phyloP scores from a whole-genome alignment of 2,329 filamentous ascomycete genomes.

The Parasarocladium wereldwijsianum region DNA sequence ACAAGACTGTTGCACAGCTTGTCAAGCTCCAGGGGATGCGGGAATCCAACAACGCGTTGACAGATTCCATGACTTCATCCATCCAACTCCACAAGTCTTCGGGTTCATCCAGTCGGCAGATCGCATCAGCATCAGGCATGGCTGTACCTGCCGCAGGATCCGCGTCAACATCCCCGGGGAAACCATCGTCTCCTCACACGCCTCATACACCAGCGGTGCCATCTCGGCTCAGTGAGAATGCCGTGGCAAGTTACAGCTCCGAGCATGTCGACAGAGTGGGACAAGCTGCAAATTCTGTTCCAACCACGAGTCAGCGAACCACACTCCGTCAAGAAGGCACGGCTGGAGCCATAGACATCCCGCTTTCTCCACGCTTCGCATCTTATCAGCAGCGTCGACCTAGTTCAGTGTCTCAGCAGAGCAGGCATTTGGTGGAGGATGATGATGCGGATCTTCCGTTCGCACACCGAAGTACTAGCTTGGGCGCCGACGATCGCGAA shows the following conservation, averaged over 20 bases:
- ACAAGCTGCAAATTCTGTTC: conserved; percentile 6
- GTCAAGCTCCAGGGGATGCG: conserved; percentile 79
- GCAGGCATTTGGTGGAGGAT: conserved; percentile 36
- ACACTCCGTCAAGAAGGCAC: conserved; percentile 35
- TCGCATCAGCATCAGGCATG: conserved; percentile 49
- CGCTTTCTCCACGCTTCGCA: conserved; percentile 49
- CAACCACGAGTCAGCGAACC: conserved; percentile 19
- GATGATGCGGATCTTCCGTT: conserved; percentile 48
- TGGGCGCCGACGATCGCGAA: conserved; percentile 50
- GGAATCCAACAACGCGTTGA: conserved; percentile 76
- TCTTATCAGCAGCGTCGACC: conserved; percentile 46
- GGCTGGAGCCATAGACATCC: conserved; percentile 54
- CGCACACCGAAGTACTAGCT: conserved; percentile 51
- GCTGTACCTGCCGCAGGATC: conserved; percentile 63
- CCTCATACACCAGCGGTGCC: conserved; percentile 89
- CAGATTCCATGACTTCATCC: conserved; percentile 87
- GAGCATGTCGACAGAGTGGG: neutral
- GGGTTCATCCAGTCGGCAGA: conserved; percentile 50
- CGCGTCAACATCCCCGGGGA: conserved; percentile 76
- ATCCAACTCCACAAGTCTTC: conserved; percentile 72
- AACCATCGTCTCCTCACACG: conserved; percentile 78
- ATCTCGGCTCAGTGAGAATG: conserved; percentile 83
- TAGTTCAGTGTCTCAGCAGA: conserved; percentile 54
- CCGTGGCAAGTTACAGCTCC: conserved; percentile 31
- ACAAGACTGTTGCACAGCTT: conserved; percentile 64